phyloP scores from a whole-genome alignment of 2,329 filamentous ascomycete species.

The Periglandula ipomoeae region DNA sequence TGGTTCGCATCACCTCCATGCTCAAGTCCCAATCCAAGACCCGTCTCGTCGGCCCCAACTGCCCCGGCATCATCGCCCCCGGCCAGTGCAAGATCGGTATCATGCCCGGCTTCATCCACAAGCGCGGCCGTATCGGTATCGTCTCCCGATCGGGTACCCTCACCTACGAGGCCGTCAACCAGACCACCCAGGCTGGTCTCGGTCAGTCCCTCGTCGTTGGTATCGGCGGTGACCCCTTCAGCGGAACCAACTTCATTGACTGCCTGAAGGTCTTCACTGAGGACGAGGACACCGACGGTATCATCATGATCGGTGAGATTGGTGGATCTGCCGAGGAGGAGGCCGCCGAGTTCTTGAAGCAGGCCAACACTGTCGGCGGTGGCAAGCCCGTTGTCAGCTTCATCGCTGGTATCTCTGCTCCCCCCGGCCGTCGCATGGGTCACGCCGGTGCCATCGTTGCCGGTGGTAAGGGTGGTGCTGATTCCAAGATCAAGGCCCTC shows the following conservation, averaged over 20 bases:
- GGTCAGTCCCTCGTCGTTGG: constrained; percentile 97
- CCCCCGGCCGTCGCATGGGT: constrained; percentile 93
- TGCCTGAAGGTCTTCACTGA: constrained; percentile 94
- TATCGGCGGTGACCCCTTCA: constrained; percentile 97
- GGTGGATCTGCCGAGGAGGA: constrained; percentile 97
- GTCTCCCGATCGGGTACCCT: constrained; percentile 96
- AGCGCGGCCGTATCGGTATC: constrained; percentile 96
- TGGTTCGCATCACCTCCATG: constrained; percentile 98
- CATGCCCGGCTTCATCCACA: constrained; percentile 99
- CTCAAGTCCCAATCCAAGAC: constrained; percentile 97
- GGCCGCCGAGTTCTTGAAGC: constrained; percentile 89
- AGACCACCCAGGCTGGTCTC: constrained; percentile 93
- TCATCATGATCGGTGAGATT: constrained; percentile 99
- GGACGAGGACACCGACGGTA: constrained; percentile 93
- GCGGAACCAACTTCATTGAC: constrained; percentile 99
- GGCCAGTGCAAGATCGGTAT: constrained; percentile 99
- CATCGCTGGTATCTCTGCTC: constrained; percentile 96
- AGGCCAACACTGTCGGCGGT: constrained; percentile 76
- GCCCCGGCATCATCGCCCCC: constrained; percentile 88
- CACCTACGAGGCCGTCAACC: constrained; percentile 99
- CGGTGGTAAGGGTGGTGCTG: constrained; percentile 93
- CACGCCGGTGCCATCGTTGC: constrained; percentile 97
- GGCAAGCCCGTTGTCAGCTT: constrained; percentile 95
- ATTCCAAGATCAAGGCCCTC: constrained; percentile 95
- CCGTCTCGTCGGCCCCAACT: constrained; percentile 93